Evolutionary conservation across 2,329 filamentous ascomycete species (phyloP), one percentile per base, ranked within the genome.

Genomic region (Xylaria sp.): DNA sequence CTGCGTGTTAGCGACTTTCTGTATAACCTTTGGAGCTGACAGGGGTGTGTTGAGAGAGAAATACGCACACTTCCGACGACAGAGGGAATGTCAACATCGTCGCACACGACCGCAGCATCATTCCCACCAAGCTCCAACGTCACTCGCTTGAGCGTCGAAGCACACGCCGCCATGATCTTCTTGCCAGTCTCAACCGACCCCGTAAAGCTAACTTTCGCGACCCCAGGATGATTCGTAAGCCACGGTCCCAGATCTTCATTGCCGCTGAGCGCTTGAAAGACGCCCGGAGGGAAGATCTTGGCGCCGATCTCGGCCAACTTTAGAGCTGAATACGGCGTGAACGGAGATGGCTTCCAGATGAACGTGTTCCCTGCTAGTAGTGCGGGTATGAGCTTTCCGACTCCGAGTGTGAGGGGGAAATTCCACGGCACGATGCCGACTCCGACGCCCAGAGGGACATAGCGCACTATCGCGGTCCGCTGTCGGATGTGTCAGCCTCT

Each of bases 81-180:
- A 25, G 52, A 14, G 4, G 35, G 45, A 4, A 52, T 76, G 57
- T 89, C 83, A 8, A 88, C 83, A 64, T 88, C 85, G 0, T 80
- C 79, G 31, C 82, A 79, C 28, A 88, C 78, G 64, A 88, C 85
- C 15, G 83, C 82, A 1, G 86, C 80, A 62, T 88, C 85, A 69
- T 88, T 88, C 37, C 86, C 86, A 38, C 86, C 84, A 6, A 88
- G 79, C 73, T 89, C 87, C n/a, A 89, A 80, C 1, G 83, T 87
- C n/a, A 87, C 80, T 40, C 85, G 78, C 79, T 88, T 89, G 21
- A 89, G 75, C 0, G 85, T 87, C 70, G 81, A 80, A 19, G 83
- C 78, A 51, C 80, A 81, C 15, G 79, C 82, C 57, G 80, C 82
- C 80, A 87, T 83, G 52, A 89, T 83, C 73, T 82, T 82, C 78